phyloP scores from a whole-genome alignment of 2,329 filamentous ascomycete genomes.

The Pezicula neosporulosa region DNA sequence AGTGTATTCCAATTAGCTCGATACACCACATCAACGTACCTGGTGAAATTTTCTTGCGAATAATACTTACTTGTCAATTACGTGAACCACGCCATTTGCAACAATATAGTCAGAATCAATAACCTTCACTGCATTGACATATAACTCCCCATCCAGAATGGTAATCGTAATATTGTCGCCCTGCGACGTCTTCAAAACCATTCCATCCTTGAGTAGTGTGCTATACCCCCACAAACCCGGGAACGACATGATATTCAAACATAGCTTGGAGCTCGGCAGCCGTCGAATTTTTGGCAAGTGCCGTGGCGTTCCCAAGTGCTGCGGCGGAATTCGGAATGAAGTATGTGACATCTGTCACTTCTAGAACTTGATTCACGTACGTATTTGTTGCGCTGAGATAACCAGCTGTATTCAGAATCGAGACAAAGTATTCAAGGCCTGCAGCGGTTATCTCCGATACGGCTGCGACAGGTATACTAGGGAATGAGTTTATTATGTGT shows the following conservation, averaged over 20 bases:
- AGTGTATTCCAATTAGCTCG: background rate
- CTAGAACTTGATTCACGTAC: conserved; percentile 10
- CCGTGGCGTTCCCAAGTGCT: conserved; percentile 12
- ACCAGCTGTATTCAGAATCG: conserved; percentile 10
- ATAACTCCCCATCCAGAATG: conserved; percentile 37
- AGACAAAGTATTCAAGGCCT: conserved; percentile 11
- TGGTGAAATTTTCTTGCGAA: background rate
- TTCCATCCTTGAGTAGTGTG: conserved; percentile 35
- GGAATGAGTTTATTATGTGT: conserved; percentile 47
- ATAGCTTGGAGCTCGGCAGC: conserved; percentile 45
- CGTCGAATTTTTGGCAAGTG: conserved; percentile 4
- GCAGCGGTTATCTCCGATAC: conserved; percentile 9
- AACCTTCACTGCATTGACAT: conserved; percentile 50
- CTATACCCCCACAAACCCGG: conserved; percentile 52
- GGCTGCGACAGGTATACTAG: conserved; percentile 36
- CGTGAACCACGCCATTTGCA: conserved; percentile 53
- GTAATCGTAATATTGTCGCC: conserved; percentile 45
- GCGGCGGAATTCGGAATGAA: conserved; percentile 18
- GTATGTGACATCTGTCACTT: conserved; percentile 15
- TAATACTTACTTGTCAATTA: conserved; percentile 49
- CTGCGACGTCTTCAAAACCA: conserved; percentile 35
- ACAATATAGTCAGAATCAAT: conserved; percentile 45
- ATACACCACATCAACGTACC: background rate
- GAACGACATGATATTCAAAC: conserved; percentile 62
- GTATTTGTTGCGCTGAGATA: conserved; percentile 9